phyloP scores from a whole-genome alignment of 2,329 filamentous ascomycete species.

The Stachybotrys chartarum region DNA sequence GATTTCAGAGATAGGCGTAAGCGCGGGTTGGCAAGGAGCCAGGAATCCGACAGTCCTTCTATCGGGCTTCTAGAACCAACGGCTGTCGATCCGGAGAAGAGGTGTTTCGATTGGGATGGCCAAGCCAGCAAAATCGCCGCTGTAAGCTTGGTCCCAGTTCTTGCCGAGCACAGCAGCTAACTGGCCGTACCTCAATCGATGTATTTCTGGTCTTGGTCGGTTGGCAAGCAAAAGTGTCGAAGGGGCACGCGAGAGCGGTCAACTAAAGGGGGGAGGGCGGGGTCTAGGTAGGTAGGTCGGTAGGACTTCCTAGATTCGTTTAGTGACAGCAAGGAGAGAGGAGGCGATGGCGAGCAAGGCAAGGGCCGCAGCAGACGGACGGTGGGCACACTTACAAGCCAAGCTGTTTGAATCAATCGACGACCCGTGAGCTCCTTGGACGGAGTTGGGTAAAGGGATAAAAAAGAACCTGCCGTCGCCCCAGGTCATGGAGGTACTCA shows the following conservation, averaged over 20 bases:
- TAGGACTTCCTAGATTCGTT: neutral
- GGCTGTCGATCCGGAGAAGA: neutral
- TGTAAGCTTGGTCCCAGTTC: neutral
- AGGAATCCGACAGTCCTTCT: neutral
- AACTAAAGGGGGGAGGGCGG: constrained; percentile 1
- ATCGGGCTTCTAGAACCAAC: neutral
- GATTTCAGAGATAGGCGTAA: neutral
- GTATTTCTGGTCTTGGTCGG: neutral
- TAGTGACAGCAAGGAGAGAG: constrained; percentile 8
- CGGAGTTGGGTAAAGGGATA: neutral
- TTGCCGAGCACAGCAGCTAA: neutral
- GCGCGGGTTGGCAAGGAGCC: neutral
- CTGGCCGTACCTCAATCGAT: neutral
- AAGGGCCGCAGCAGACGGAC: neutral
- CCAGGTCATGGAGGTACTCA: neutral
- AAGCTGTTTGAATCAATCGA: neutral
- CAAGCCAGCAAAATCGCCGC: neutral
- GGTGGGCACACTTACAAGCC: neutral
- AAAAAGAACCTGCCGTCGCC: neutral
- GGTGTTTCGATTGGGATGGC: neutral
- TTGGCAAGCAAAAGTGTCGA: neutral
- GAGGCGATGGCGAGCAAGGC: constrained; percentile 1
- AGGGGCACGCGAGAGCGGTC: constrained; percentile 4
- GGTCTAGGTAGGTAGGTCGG: neutral
- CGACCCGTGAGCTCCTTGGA: neutral